Conservation (phyloP, 352 stramenopile genomes). For the Globisporangium takayamanum region DNA sequence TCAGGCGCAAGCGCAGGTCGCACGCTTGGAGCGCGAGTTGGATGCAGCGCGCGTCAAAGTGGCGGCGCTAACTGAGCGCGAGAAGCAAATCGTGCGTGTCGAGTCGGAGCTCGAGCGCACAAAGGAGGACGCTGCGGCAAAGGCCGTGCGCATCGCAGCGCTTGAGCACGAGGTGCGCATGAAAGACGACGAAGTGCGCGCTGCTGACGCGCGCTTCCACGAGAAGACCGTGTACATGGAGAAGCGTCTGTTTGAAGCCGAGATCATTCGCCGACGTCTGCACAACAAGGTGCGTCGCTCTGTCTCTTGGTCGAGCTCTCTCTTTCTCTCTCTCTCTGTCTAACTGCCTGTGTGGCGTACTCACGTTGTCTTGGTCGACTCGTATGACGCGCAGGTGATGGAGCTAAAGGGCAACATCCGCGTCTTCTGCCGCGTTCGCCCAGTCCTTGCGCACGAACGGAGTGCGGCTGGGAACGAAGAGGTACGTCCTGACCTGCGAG, state of each 20-base stretch:
- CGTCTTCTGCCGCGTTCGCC: constrained; percentile 93
- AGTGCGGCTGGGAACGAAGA: constrained; percentile 30
- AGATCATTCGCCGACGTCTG: constrained; percentile 67
- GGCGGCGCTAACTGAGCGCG: constrained; percentile 25
- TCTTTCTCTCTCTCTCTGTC: neutral
- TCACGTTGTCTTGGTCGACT: neutral
- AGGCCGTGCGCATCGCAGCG: constrained; percentile 19
- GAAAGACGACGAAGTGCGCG: constrained; percentile 24
- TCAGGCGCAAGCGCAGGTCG: constrained; percentile 25
- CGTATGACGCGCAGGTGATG: constrained; percentile 68
- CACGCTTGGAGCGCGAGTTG: constrained; percentile 30
- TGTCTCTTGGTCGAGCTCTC: neutral
- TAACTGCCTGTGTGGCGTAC: neutral
- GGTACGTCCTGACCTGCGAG: constrained; percentile 16
- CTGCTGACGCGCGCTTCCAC: constrained; percentile 20
- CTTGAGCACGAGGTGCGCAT: constrained; percentile 31
- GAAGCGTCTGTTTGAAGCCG: constrained; percentile 45
- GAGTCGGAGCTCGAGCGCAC: constrained; percentile 29
- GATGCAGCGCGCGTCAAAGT: constrained; percentile 21
- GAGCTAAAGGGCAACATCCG: constrained; percentile 96
- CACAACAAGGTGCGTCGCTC: constrained; percentile 68
- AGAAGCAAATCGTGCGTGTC: constrained; percentile 26
- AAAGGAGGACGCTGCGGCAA: constrained; percentile 28
- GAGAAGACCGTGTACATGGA: constrained; percentile 31
- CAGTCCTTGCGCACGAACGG: constrained; percentile 72